Conservation (phyloP, 441 rosid species). For the Gossypium davidsonii region DNA sequence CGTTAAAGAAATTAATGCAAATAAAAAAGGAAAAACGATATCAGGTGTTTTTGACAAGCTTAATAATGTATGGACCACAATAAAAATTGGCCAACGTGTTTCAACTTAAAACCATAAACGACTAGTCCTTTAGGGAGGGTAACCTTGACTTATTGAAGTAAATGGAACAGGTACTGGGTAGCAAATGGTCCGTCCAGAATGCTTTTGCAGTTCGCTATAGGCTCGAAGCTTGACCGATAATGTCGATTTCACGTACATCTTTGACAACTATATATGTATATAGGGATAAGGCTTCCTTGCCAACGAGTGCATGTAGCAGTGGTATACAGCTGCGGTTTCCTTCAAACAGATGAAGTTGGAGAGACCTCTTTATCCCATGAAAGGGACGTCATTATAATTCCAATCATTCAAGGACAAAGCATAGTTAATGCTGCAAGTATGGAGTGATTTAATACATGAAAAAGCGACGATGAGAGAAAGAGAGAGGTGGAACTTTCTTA, state of each 20-base stretch:
- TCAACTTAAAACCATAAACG: not conserved
- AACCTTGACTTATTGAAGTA: slow-evolving; percentile 3
- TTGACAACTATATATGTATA: not conserved
- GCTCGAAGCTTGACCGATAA: not conserved
- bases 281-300: not conserved
- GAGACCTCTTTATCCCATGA: not conserved
- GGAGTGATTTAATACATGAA: not conserved
- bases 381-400: not conserved
- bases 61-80: not conserved
- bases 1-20: not conserved
- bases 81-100: not conserved
- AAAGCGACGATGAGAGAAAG: not conserved
- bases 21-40: not conserved
- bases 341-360: not conserved
- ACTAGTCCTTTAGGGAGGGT: not conserved
- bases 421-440: not conserved
- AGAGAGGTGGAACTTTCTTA: not conserved
- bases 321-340: not conserved
- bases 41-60: not conserved
- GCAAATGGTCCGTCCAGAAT: slow-evolving; percentile 6
- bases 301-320: not conserved
- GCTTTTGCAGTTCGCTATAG: not conserved
- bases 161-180: not conserved
- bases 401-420: slow-evolving; percentile 12
- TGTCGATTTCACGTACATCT: not conserved